Base-by-base conservation (phyloP, 108 stramenopile species). In the Nitzschia sp. region DNA sequence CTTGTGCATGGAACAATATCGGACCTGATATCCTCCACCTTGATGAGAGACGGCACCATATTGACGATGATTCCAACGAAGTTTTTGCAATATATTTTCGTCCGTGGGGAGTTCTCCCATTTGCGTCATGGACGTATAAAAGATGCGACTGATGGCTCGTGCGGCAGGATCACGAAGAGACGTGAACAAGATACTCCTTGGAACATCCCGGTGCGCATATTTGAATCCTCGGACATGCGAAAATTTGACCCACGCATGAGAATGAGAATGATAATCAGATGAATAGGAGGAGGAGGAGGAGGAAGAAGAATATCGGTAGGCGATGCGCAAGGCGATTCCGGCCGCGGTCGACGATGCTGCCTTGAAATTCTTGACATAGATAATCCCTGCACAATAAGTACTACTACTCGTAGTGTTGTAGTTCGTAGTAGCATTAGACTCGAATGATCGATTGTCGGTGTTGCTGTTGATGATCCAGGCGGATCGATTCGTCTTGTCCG, bases 331-430 rank as follows among this genome's bases (percentile, higher is more conserved):
- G 31, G 57, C 60, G 5, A 76, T 38, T 15, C 75, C 80, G 30
- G 80, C 70, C n/a, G 64, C 21, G 11, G 80, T 80, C 30, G 71
- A 67, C 16, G 70, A 72, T 16, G 75, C 80, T 15, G 80, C 75
- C 48, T 80, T 80, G 35, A 54, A 74, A 27, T 58, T 71, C 44
- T 80, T 80, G 59, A 76, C 46, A 1, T 58, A 59, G 31, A 79
- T 48, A 13, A 79, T 59, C 3, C 78, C 78, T 26, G 45, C 60
- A 1, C n/a, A n/a, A 16, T 1, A 1, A 32, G 11, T 19, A n/a
- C 1, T 1, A n/a, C 17, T 13, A 2, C n/a, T 17, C 2, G 1
- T 30, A 2, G 2, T 16, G 2, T 28, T 28, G 31, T 32, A 3
- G 29, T 1, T 32, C 32, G 31, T 34, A 41, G 13, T 11, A 41